Conservation (phyloP, 306 rosid genomes). For the Cucurbita ficifolia region DNA sequence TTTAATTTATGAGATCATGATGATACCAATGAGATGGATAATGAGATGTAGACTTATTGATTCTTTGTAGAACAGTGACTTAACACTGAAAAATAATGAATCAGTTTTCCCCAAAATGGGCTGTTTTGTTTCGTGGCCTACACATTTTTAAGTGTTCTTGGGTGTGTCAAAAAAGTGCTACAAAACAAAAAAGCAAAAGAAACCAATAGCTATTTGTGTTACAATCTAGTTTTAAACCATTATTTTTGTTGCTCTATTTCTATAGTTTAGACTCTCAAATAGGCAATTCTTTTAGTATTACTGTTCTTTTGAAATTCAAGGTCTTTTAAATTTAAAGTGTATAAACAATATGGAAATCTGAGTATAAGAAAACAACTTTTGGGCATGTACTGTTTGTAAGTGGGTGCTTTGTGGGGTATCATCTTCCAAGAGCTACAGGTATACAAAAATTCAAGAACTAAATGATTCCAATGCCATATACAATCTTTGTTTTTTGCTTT, state of each 20-base stretch:
- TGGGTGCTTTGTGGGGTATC: neutral
- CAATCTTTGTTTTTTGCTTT: neutral
- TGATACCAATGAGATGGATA: neutral
- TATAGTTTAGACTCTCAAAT: too few relatives aligned
- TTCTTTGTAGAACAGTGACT: conserved; percentile 8
- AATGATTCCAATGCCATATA: neutral
- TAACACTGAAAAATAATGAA: neutral
- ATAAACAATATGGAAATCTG: too few relatives aligned
- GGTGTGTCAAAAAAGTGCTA: neutral
- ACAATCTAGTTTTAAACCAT: neutral
- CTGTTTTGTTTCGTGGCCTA: neutral
- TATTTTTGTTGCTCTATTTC: too few relatives aligned
- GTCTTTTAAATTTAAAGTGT: too few relatives aligned
- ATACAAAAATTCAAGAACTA: neutral
- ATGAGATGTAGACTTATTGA: neutral
- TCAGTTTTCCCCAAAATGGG: neutral
- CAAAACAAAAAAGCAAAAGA: neutral
- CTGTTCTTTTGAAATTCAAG: too few relatives aligned
- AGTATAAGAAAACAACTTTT: too few relatives aligned
- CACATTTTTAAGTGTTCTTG: neutral
- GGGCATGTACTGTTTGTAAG: too few relatives aligned
- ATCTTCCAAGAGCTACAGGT: neutral
- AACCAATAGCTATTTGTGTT: neutral
- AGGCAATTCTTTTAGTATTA: too few relatives aligned
- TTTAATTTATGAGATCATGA: neutral